phyloP scores from a whole-genome alignment of 148 eudicot genomes.

The Fagopyrum tataricum region DNA sequence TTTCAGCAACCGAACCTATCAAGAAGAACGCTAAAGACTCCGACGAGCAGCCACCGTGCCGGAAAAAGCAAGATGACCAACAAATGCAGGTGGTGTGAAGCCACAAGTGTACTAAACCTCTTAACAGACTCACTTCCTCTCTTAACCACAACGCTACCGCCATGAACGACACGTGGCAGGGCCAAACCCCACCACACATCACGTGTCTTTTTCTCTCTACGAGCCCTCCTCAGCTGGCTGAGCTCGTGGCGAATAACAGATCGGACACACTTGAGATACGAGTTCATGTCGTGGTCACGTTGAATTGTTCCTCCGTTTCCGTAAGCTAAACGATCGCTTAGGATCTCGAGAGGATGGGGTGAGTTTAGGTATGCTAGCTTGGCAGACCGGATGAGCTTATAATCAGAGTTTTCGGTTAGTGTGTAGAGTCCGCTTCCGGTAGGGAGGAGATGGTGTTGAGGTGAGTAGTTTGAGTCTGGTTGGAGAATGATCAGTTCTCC shows the following conservation, averaged over 20 bases:
- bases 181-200: constrained; percentile 66
- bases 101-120: background rate
- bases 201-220: constrained; percentile 34
- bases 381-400: constrained; percentile 58
- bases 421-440: constrained; percentile 73
- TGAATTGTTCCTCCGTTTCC: constrained; percentile 72
- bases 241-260: constrained; percentile 67
- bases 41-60: constrained; percentile 3
- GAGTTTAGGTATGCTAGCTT: constrained; percentile 51
- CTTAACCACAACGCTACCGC: constrained; percentile 6
- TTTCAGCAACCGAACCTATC: background rate
- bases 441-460: constrained; percentile 79
- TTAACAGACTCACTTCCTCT: background rate
- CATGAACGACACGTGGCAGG: constrained; percentile 27
- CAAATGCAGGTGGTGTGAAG: constrained; percentile 11
- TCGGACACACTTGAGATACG: constrained; percentile 59
- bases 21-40: background rate
- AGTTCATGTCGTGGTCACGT: constrained; percentile 83
- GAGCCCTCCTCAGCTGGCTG: constrained; percentile 37
- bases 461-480: constrained; percentile 73
- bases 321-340: constrained; percentile 84
- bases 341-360: constrained; percentile 89
- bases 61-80: background rate
- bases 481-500: constrained; percentile 86
- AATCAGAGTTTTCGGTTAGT: constrained; percentile 38